These are phyloP conservation scores for Solanum chiquidenum DNA, from an alignment of 257 asterid genomes.

Conservation along the genomic window DNA sequence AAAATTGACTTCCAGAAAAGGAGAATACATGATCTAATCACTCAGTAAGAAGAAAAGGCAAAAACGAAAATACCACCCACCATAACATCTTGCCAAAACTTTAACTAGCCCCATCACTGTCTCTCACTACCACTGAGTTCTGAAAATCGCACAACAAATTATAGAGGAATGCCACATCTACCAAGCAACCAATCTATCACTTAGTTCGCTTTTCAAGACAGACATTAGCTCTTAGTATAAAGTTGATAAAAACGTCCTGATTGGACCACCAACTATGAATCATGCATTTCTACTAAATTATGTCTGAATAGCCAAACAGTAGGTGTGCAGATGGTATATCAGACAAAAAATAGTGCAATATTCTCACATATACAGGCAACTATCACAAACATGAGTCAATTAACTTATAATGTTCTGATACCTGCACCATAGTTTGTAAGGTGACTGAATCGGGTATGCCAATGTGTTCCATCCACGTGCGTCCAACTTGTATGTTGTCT, in stretches of 20 bases:
- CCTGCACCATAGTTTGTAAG: constrained; percentile 95
- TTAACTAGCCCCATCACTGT: neutral
- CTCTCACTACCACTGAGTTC: neutral
- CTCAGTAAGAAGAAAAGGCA: neutral
- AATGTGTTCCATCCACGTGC: constrained; percentile 78
- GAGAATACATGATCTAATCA: neutral
- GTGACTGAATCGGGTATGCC: constrained; percentile 93
- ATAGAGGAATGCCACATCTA: neutral
- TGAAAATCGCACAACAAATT: neutral
- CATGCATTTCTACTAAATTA: neutral
- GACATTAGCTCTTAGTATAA: neutral
- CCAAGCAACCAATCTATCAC: neutral
- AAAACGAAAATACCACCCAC: neutral
- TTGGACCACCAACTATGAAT: neutral
- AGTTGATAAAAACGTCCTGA: neutral
- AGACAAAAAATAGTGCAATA: neutral
- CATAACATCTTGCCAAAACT: neutral
- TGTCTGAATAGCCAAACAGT: neutral
- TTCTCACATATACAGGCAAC: neutral
- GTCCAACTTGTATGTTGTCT: constrained; percentile 78
- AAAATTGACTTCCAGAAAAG: neutral
- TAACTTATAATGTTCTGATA: constrained; percentile 11
- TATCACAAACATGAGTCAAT: neutral
- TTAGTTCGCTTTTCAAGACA: neutral
- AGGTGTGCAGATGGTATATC: neutral